Evolutionary conservation across 345 rosid genomes (phyloP).

Genomic region (Noccaea caerulescens): DNA sequence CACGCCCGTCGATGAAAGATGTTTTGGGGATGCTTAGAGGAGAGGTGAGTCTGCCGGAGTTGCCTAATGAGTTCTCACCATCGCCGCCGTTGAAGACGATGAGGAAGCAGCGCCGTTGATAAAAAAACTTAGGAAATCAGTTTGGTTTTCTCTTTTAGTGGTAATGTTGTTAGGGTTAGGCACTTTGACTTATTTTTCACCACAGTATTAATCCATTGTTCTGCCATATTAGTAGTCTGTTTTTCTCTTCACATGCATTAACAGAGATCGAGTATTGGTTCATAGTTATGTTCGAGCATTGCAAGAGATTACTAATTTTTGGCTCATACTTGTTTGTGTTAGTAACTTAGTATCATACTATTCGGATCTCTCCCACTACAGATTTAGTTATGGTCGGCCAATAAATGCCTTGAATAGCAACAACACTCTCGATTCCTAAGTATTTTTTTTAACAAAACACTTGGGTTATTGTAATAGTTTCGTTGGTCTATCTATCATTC

Average conservation of each 20-base stretch:
- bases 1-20: slow-evolving; percentile 83
- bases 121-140: slow-evolving; percentile 13
- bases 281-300: neutral
- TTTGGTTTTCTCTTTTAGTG: slow-evolving; percentile 4
- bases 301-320: neutral
- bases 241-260: slow-evolving; percentile 11
- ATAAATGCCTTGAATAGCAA: no score
- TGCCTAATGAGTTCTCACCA: slow-evolving; percentile 86
- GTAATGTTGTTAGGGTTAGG: slow-evolving; percentile 12
- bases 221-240: neutral
- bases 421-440: no score
- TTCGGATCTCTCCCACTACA: no score
- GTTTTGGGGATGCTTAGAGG: slow-evolving; percentile 79
- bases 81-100: slow-evolving; percentile 61
- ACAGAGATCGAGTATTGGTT: neutral
- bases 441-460: no score
- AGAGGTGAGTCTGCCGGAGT: slow-evolving; percentile 57
- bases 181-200: slow-evolving; percentile 1
- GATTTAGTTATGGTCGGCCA: no score
- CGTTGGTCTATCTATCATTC: neutral
- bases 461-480: neutral
- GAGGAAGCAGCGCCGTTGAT: slow-evolving; percentile 49
- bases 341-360: no score
- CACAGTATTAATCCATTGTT: neutral
- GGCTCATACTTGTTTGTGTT: no score